These are phyloP conservation scores for Stephanodiscus minutulus DNA, from an alignment of 108 stramenopile species.

Conservation along the genomic window DNA sequence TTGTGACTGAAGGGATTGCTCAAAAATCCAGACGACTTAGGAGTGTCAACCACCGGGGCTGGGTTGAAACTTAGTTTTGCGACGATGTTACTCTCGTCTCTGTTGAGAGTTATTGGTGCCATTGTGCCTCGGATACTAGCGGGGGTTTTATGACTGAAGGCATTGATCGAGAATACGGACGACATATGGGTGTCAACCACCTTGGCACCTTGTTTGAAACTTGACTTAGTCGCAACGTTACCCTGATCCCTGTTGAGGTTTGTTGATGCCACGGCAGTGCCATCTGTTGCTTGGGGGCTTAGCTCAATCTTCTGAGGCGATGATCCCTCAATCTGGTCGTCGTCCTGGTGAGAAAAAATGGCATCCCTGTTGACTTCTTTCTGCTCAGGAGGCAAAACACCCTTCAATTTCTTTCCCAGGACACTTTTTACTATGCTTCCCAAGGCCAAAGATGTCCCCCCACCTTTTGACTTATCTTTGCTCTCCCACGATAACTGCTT, in stretches of 20 bases:
- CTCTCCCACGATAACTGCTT: slow-evolving; percentile 30
- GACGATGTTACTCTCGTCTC: not conserved
- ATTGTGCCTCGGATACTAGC: not conserved
- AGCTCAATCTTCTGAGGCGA: not conserved
- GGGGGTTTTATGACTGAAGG: not conserved
- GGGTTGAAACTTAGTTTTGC: not conserved
- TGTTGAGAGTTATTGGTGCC: not conserved
- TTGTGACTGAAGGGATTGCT: not conserved
- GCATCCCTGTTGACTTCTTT: not conserved
- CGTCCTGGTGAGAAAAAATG: not conserved
- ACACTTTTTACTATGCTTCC: slow-evolving; percentile 25
- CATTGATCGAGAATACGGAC: not conserved
- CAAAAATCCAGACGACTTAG: not conserved
- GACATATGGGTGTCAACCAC: not conserved
- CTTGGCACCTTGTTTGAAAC: not conserved
- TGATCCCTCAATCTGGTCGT: not conserved
- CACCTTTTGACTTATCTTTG: slow-evolving; percentile 10
- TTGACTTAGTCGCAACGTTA: not conserved
- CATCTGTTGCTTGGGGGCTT: slow-evolving; percentile 2
- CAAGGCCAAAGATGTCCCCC: slow-evolving; percentile 10
- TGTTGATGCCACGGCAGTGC: slow-evolving; percentile 1
- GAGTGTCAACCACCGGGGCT: not conserved
- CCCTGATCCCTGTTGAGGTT: not conserved
- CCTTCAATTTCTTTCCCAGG: slow-evolving; percentile 1
- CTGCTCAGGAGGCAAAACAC: not conserved